Percentiles rank a stretch among this genome's conserved stretches.
Conservation (phyloP, 1,284 basidiomycete species). For the Trametes pubescens region DNA sequence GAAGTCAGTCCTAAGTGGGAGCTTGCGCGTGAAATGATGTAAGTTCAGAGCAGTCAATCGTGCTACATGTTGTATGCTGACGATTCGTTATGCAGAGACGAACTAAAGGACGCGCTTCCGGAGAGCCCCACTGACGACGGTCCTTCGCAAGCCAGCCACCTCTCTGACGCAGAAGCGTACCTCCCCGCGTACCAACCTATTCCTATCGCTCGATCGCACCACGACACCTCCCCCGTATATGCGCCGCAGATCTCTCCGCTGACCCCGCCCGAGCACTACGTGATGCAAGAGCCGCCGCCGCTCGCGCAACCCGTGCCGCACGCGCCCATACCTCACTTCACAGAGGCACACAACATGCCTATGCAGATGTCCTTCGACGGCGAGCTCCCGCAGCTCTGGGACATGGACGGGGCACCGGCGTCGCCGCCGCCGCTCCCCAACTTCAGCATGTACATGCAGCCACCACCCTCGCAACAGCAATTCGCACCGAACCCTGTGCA, state of each 20-base stretch:
- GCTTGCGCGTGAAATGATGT: slow-evolving; percentile 41
- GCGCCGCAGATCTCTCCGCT: slow-evolving; percentile 20
- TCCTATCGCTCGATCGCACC: neutral
- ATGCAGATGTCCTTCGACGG: slow-evolving; percentile 25
- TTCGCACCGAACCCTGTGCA: slow-evolving; percentile 17
- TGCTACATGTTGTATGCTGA: neutral
- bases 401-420: slow-evolving; percentile 33
- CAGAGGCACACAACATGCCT: slow-evolving; percentile 9
- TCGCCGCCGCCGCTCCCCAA: slow-evolving; percentile 30
- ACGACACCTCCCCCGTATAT: slow-evolving; percentile 1
- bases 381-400: slow-evolving; percentile 29
- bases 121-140: slow-evolving; percentile 27
- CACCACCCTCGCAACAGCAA: slow-evolving; percentile 18
- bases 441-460: slow-evolving; percentile 28
- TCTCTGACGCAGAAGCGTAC: slow-evolving; percentile 12
- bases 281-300: neutral
- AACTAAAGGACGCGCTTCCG: slow-evolving; percentile 37
- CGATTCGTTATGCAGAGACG: slow-evolving; percentile 24
- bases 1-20: slow-evolving; percentile 42
- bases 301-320: slow-evolving; percentile 17
- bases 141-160: slow-evolving; percentile 5
- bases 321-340: slow-evolving; percentile 4
- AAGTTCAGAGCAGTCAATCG: slow-evolving; percentile 10
- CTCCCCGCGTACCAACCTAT: slow-evolving; percentile 11
- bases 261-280: slow-evolving; percentile 20